Conservation (phyloP, 805 yeast species). For the Sugiyamaella marilandica region DNA sequence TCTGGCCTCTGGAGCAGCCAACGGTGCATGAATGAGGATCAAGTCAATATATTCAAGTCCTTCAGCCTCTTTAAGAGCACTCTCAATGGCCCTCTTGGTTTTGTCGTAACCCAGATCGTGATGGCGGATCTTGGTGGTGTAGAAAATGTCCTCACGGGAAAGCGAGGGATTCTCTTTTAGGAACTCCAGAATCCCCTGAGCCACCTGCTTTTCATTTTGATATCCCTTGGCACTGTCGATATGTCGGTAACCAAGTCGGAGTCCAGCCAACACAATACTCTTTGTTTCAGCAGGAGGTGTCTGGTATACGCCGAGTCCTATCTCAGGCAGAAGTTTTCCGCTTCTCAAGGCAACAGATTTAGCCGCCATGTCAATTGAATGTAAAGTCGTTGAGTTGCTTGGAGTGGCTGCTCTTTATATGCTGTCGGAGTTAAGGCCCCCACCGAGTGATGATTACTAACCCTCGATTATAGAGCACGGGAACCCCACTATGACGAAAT, state of each 20-base stretch:
- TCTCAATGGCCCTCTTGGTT: slow-evolving; percentile 44
- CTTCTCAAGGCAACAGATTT: neutral
- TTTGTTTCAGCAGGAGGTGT: slow-evolving; percentile 22
- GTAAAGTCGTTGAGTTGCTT: too few species aligned
- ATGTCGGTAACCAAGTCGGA: slow-evolving; percentile 66
- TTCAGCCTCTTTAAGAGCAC: slow-evolving; percentile 47
- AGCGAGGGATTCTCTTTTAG: slow-evolving; percentile 44
- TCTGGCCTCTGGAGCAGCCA: slow-evolving; percentile 28
- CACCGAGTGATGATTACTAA: too few species aligned
- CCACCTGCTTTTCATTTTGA: slow-evolving; percentile 57
- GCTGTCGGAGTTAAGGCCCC: too few species aligned
- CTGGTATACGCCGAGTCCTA: slow-evolving; percentile 29
- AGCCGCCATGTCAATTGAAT: neutral
- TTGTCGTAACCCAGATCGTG: slow-evolving; percentile 40
- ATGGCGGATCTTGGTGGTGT: slow-evolving; percentile 68
- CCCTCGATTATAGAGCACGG: too few species aligned
- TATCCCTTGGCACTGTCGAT: slow-evolving; percentile 66
- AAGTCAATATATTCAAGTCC: slow-evolving; percentile 58
- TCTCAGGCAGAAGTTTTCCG: slow-evolving; percentile 40
- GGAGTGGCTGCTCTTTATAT: too few species aligned
- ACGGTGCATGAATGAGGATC: slow-evolving; percentile 57
- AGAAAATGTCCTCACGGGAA: slow-evolving; percentile 47
- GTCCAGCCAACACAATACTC: slow-evolving; percentile 50
- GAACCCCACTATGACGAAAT: too few species aligned
- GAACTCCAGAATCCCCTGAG: slow-evolving; percentile 54